Evolutionary conservation across 495 filamentous ascomycete species (phyloP).

Genomic region (Aspergillus coremiiformis): DNA sequence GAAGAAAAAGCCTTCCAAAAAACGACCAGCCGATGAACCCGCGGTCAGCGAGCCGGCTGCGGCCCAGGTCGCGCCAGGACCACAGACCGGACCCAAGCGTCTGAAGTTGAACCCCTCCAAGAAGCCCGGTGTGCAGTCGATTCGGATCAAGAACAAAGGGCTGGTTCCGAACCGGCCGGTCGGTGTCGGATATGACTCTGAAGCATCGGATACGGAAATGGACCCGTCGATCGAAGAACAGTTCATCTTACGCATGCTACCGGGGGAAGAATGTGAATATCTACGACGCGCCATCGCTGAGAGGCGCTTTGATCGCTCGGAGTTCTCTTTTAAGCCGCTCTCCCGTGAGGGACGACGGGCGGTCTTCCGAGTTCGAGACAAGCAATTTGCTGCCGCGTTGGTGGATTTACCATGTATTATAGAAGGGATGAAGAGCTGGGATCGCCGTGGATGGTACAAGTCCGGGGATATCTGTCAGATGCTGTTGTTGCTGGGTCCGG

Average conservation of each 20-base stretch:
- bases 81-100: conserved; percentile 33
- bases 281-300: conserved; percentile 64
- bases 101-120: conserved; percentile 40
- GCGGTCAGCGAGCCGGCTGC: conserved; percentile 21
- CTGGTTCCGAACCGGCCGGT: conserved; percentile 54
- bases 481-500: conserved; percentile 69
- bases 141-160: conserved; percentile 52
- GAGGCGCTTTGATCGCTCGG: conserved; percentile 58
- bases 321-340: conserved; percentile 72
- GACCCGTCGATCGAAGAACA: conserved; percentile 85
- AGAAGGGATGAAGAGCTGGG: conserved; percentile 95
- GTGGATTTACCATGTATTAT: conserved; percentile 88
- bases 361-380: conserved; percentile 58
- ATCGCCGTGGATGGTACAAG: conserved; percentile 86
- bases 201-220: conserved; percentile 78
- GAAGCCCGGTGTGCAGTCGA: conserved; percentile 36
- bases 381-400: conserved; percentile 69
- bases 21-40: conserved; percentile 32
- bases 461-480: conserved; percentile 93
- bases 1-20: conserved; percentile 46
- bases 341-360: conserved; percentile 67
- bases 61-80: conserved; percentile 1
- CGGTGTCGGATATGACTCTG: conserved; percentile 94
- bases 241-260: conserved; percentile 81
- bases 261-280: conserved; percentile 77